Evolutionary conservation across 331 rosid genomes (phyloP), one percentile per base, ranked within the genome.

Genomic region (Malus hybrid): DNA sequence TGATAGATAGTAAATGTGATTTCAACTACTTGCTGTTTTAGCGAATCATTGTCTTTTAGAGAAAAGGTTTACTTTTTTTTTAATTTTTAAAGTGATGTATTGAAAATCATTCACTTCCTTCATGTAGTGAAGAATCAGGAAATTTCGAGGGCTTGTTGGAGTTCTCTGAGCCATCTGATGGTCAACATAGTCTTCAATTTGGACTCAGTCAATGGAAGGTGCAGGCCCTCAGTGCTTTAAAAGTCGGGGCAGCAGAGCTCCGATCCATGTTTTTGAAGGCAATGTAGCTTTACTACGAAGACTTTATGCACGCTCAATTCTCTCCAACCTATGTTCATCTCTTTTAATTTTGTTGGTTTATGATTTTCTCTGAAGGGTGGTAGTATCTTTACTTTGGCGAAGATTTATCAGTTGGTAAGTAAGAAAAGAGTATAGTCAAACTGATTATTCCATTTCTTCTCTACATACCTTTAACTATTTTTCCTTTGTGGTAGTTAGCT

Each of bases 131-230:
- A 82, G 91, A 86, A 82, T 75, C 83, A 65, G 88, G 65, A 83
- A 70, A 75, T 83, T 71, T 79, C 64, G 75, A 74, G 50, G 71
- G 64, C 68, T 16, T 80, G 28, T 54, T 79, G 50, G 91, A 90
- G 29, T 33, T 36, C 75, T 20, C 67, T 36, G 74, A 59, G 42
- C 54, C 81, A 32, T 85, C 94, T 55, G 70, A 85, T 63, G 52
- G 67, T 57, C 85, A 88, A 39, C 85, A 81, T 10, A 82, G 83
- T 81, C 88, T 91, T 74, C 89, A 93, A 84, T 73, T 73, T 76
- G 98, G 96, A 77, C 88, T 93, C 80, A 81, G 75, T 88, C 88
- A 76, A 80, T 83, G 91, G 90, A 93, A 88, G 85, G 83, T 91
- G 69, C 92, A 87, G 50, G 83, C 90, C 79, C 80, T 77, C 56